phyloP scores from a whole-genome alignment of 768 basidiomycete species.

The Crucibulum laeve region DNA sequence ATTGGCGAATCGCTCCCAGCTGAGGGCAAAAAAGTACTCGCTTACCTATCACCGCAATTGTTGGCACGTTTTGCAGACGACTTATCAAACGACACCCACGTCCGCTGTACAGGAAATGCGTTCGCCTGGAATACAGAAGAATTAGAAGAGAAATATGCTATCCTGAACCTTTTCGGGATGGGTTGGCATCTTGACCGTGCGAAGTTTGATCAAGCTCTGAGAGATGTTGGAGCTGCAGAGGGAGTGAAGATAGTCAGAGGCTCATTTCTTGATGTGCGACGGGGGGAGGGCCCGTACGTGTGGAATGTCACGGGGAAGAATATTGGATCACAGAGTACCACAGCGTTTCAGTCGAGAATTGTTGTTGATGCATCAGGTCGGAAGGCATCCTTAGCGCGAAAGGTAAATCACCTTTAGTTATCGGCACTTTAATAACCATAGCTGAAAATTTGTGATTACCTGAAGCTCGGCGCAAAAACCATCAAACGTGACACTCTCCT shows the following conservation, averaged over 20 bases:
- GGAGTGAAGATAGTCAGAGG: neutral
- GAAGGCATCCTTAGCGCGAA: slow-evolving; percentile 24
- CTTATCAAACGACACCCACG: slow-evolving; percentile 11
- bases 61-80: slow-evolving; percentile 12
- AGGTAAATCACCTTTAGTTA: slow-evolving; percentile 6
- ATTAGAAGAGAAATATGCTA: slow-evolving; percentile 21
- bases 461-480: slow-evolving; percentile 21
- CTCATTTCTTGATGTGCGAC: neutral
- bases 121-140: slow-evolving; percentile 22
- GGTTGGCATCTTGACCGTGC: slow-evolving; percentile 30
- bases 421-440: neutral
- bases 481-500: slow-evolving; percentile 20
- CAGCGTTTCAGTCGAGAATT: too few species aligned
- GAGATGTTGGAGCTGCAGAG: slow-evolving; percentile 12
- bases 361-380: slow-evolving; percentile 31
- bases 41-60: slow-evolving; percentile 12
- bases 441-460: too few species aligned
- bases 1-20: slow-evolving; percentile 33
- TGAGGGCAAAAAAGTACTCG: slow-evolving; percentile 14
- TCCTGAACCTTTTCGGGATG: slow-evolving; percentile 28
- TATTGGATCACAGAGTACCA: slow-evolving; percentile 9
- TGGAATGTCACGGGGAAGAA: slow-evolving; percentile 1
- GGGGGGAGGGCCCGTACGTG: slow-evolving; percentile 1
- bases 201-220: slow-evolving; percentile 24
- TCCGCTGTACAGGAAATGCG: slow-evolving; percentile 25